These are phyloP conservation scores for Colletotrichum lentis DNA, from an alignment of 2,329 filamentous ascomycete species.

Conservation along the genomic window DNA sequence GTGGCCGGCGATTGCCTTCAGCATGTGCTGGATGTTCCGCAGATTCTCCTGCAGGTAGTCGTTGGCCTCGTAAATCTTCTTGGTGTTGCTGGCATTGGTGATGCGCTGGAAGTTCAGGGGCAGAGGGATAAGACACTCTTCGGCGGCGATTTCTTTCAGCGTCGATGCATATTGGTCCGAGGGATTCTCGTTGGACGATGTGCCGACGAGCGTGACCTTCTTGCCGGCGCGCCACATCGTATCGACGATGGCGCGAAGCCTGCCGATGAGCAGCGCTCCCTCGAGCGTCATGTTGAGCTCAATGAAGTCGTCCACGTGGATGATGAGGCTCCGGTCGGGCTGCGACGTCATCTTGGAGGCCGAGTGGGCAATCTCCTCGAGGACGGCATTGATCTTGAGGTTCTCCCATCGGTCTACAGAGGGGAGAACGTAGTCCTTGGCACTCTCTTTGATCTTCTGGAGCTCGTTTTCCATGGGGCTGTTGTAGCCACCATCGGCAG, in stretches of 20 bases:
- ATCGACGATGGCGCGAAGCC: constrained; percentile 76
- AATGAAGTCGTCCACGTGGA: constrained; percentile 82
- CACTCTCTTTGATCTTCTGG: constrained; percentile 51
- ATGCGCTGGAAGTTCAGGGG: constrained; percentile 40
- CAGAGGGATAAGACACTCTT: constrained; percentile 51
- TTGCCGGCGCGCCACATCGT: constrained; percentile 75
- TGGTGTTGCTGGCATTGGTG: constrained; percentile 38
- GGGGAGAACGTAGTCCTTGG: constrained; percentile 44
- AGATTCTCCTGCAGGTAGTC: constrained; percentile 58
- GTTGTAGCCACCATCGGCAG: constrained; percentile 40
- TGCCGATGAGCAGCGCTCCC: constrained; percentile 73
- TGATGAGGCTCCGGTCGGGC: constrained; percentile 64
- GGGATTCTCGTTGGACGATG: constrained; percentile 66
- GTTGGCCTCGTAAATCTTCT: constrained; percentile 40
- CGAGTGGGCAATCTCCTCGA: constrained; percentile 59
- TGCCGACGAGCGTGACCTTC: constrained; percentile 81
- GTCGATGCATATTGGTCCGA: constrained; percentile 54
- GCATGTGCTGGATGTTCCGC: constrained; percentile 57
- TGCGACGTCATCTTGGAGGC: constrained; percentile 14
- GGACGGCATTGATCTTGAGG: constrained; percentile 65
- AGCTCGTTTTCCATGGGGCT: constrained; percentile 55
- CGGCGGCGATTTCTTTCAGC: constrained; percentile 51
- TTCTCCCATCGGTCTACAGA: constrained; percentile 66
- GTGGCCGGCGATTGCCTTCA: constrained; percentile 49
- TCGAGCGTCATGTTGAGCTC: constrained; percentile 76